Percentiles rank a stretch among this genome's conserved stretches.
phyloP scores from a whole-genome alignment of 257 asterid genomes.

The Marsdenia floribunda region DNA sequence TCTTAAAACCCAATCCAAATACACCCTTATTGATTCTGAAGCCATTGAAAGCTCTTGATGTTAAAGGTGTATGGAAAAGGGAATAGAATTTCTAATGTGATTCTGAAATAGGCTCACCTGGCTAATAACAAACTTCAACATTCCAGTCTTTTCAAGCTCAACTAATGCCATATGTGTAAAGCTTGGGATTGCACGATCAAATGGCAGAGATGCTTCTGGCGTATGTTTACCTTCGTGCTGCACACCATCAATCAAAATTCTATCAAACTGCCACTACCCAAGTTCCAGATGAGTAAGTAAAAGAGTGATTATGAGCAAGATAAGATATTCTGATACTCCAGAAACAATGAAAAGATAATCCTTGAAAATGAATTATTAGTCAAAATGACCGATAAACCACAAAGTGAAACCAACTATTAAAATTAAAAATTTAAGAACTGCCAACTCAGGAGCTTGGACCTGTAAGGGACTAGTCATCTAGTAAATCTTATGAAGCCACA shows the following conservation, averaged over 20 bases:
- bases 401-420: neutral
- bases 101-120: slow-evolving; percentile 45
- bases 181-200: slow-evolving; percentile 92
- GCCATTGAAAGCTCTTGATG: neutral
- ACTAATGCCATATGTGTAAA: slow-evolving; percentile 88
- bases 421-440: no score
- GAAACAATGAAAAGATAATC: neutral
- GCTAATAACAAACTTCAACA: slow-evolving; percentile 77
- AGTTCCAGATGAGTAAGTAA: neutral
- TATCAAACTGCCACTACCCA: neutral
- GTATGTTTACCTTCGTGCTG: slow-evolving; percentile 85
- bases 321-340: no score
- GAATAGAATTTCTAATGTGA: neutral
- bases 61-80: neutral
- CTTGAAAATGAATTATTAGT: neutral
- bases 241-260: slow-evolving; percentile 12
- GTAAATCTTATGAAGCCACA: neutral
- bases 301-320: neutral
- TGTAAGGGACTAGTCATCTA: neutral
- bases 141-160: slow-evolving; percentile 80
- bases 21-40: neutral
- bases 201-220: slow-evolving; percentile 92
- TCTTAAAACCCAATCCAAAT: no score
- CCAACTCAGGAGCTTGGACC: neutral
- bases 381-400: neutral